Conservation (phyloP, 805 yeast genomes). For the Tetrapisispora taiwanensis region DNA sequence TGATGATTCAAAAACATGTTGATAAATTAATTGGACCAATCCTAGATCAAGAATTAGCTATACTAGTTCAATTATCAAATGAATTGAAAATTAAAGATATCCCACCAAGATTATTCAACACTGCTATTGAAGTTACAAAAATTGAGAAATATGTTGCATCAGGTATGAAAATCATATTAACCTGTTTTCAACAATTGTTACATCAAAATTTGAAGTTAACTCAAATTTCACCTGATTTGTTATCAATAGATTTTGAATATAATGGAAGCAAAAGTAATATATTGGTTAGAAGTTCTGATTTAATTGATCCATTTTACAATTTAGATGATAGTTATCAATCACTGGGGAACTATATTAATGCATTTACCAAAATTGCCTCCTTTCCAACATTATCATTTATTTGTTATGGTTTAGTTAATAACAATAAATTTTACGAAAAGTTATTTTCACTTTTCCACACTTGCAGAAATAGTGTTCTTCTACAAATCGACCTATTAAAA, state of each 20-base stretch:
- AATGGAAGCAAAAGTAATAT: background rate
- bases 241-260: conserved; percentile 7
- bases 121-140: conserved; percentile 2
- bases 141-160: conserved; percentile 12
- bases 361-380: conserved; percentile 20
- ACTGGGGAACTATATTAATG: conserved; percentile 21
- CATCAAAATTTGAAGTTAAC: conserved; percentile 7
- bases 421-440: conserved; percentile 13
- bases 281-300: conserved; percentile 1
- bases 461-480: conserved; percentile 23
- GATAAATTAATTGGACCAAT: conserved; percentile 1
- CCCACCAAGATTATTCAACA: conserved; percentile 1
- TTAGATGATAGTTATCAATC: conserved; percentile 16
- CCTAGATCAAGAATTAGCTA: background rate
- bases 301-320: conserved; percentile 14
- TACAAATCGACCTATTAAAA: conserved; percentile 29
- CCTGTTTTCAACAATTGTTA: conserved; percentile 16
- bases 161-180: conserved; percentile 16
- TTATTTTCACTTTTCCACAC: conserved; percentile 18
- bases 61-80: conserved; percentile 2
- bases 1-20: conserved; percentile 4
- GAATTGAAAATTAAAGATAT: background rate
- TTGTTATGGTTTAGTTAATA: conserved; percentile 10
- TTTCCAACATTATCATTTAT: conserved; percentile 14
- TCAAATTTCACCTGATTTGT: conserved; percentile 6